A percentile compares a stretch with the other conserved stretches of the same genome.
These are phyloP conservation scores for Mycosarcoma mackinlayi DNA, from an alignment of 1,284 basidiomycete species.

Conservation along the genomic window DNA sequence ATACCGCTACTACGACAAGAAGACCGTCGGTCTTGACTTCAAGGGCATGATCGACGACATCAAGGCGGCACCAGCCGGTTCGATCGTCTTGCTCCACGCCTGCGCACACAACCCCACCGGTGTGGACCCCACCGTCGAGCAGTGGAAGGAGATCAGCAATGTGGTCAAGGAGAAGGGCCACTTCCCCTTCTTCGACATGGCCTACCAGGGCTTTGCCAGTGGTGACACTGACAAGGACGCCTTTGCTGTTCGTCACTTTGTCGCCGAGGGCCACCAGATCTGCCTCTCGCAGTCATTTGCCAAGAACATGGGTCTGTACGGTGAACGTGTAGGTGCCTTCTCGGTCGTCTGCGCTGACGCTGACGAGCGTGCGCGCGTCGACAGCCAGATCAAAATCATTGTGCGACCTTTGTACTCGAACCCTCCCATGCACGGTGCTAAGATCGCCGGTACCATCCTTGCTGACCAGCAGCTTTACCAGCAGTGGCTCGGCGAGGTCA, in stretches of 20 bases:
- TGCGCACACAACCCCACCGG: slow-evolving; percentile 72
- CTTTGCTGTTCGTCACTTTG: slow-evolving; percentile 69
- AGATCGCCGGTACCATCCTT: slow-evolving; percentile 70
- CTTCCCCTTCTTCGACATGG: slow-evolving; percentile 97
- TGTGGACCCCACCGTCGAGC: slow-evolving; percentile 68
- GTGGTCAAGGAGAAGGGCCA: slow-evolving; percentile 77
- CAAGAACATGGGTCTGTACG: slow-evolving; percentile 69
- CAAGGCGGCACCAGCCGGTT: slow-evolving; percentile 70
- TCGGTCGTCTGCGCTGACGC: slow-evolving; percentile 60
- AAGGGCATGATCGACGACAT: slow-evolving; percentile 67
- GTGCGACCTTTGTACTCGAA: slow-evolving; percentile 99
- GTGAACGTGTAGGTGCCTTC: slow-evolving; percentile 67
- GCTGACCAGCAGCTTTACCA: slow-evolving; percentile 68
- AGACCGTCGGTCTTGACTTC: slow-evolving; percentile 68
- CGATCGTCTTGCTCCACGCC: slow-evolving; percentile 72
- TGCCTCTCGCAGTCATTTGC: slow-evolving; percentile 64
- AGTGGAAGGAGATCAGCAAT: slow-evolving; percentile 67
- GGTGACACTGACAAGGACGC: slow-evolving; percentile 66
- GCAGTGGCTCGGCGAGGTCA: slow-evolving; percentile 70
- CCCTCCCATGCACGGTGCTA: slow-evolving; percentile 83
- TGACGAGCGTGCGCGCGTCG: slow-evolving; percentile 66
- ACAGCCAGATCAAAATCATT: slow-evolving; percentile 79
- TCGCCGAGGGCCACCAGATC: slow-evolving; percentile 67
- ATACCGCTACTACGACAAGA: slow-evolving; percentile 75
- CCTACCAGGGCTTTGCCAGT: slow-evolving; percentile 73